Base-by-base conservation (phyloP, 2,329 filamentous ascomycete genomes). In the Aspergillus viridinutans region DNA sequence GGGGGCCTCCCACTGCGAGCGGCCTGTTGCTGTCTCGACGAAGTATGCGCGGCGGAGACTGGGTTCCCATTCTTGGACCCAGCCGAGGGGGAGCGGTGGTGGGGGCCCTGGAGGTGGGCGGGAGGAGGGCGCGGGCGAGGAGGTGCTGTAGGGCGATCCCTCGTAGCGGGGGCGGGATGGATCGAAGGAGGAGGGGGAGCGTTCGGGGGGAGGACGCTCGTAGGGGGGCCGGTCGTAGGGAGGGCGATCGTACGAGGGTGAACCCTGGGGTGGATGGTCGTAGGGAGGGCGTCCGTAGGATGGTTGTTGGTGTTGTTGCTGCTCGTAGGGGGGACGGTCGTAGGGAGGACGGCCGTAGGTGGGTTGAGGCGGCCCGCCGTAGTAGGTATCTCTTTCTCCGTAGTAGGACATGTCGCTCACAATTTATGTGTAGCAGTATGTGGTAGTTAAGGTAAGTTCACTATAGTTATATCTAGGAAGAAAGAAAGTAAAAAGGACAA, bases 1-100 rank as follows among this genome's bases (percentile, higher is more conserved):
- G 52, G 86, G 85, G 17, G 80, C 77, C 60, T 87, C 84, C 86
- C 86, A 89, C 70, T 88, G 85, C 0, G 83, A 81, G 57, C 80
- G 81, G 21, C 85, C 84, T 12, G 83, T 83, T 49, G 81, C 77
- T 56, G 83, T 75, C 69, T 89, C 85, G 56, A 85, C 78, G 66
- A 86, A 90, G 74, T 83, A 89, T 76, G 83, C 88, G 55, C 83
- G 82, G 67, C 86, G 82, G 58, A 79, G 76, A 57, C 77, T 78
- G 56, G 83, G 80, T 62, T 89, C 86, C 73, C 81, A 89, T 70
- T 87, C 82, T 25, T 84, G 77, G 28, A 77, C 74, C 86, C 86
- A 89, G 62, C 86, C 86, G 51, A 78, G 67, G 25, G 86, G 80
- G 61, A 87, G 75, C 20, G 70, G 68, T 58, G 82, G 76, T 25